Conservation (phyloP, 2,329 filamentous ascomycete genomes). For the Erysiphe neolycopersici region DNA sequence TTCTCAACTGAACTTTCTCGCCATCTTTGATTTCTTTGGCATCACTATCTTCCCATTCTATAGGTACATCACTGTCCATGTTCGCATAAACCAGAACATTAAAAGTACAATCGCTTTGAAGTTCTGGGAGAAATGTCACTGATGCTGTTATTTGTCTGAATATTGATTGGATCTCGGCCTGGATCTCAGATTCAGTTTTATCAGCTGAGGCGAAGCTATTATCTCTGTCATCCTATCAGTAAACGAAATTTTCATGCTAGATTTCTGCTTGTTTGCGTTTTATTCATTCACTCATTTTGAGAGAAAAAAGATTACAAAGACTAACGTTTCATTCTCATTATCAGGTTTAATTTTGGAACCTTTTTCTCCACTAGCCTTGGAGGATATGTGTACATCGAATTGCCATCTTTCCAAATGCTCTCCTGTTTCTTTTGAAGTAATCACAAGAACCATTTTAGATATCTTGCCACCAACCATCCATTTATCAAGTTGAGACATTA, state of each 20-base stretch:
- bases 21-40: conserved; percentile 84
- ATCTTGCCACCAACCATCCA: conserved; percentile 98
- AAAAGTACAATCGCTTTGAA: conserved; percentile 89
- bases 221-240: background rate
- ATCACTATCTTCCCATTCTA: conserved; percentile 97
- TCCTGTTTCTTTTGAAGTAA: conserved; percentile 89
- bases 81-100: conserved; percentile 97
- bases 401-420: conserved; percentile 95
- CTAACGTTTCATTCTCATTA: conserved; percentile 37
- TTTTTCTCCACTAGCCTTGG: conserved; percentile 19
- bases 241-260: background rate
- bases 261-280: no score
- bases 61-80: conserved; percentile 81
- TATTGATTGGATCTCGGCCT: conserved; percentile 82
- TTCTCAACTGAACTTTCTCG: conserved; percentile 82
- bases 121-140: conserved; percentile 84
- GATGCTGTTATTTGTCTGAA: conserved; percentile 96
- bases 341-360: conserved; percentile 24
- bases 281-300: no score
- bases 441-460: conserved; percentile 85
- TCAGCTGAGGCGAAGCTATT: conserved; percentile 20
- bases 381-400: conserved; percentile 56
- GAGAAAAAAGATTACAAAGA: background rate
- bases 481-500: conserved; percentile 90
- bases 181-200: conserved; percentile 83